Conservation (phyloP, 139 green algal species). For the Parachlorella kessleri region DNA sequence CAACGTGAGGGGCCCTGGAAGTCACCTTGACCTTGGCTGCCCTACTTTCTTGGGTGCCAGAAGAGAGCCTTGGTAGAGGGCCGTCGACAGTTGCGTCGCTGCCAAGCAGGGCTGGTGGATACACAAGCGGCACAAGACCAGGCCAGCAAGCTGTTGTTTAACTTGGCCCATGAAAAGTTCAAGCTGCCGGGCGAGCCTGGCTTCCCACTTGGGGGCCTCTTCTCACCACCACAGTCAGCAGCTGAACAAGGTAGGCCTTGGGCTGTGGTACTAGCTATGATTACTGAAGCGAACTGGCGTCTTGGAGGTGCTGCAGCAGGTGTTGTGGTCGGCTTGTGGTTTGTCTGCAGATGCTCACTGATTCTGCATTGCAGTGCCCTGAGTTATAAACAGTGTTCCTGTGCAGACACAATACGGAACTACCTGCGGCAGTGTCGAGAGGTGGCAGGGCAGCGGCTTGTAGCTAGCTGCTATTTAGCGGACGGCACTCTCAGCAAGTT, state of each 20-base stretch:
- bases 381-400: too few species aligned
- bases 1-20: background rate
- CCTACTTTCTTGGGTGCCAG: too few species aligned
- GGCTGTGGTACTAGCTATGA: too few species aligned
- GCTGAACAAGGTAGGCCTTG: too few species aligned
- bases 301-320: too few species aligned
- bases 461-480: background rate
- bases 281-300: too few species aligned
- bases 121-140: background rate
- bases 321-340: too few species aligned
- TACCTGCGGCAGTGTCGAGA: background rate
- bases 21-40: too few species aligned
- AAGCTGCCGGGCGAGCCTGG: background rate
- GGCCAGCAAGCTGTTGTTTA: background rate
- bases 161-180: background rate
- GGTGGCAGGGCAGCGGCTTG: background rate
- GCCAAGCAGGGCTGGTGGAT: background rate
- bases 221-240: constrained; percentile 37
- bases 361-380: too few species aligned
- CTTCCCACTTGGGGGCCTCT: background rate
- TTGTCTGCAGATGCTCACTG: too few species aligned
- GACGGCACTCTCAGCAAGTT: background rate
- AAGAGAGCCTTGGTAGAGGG: too few species aligned
- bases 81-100: too few species aligned
- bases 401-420: background rate